Conservation (phyloP, 331 rosid species). For the Dryas integrifolia region DNA sequence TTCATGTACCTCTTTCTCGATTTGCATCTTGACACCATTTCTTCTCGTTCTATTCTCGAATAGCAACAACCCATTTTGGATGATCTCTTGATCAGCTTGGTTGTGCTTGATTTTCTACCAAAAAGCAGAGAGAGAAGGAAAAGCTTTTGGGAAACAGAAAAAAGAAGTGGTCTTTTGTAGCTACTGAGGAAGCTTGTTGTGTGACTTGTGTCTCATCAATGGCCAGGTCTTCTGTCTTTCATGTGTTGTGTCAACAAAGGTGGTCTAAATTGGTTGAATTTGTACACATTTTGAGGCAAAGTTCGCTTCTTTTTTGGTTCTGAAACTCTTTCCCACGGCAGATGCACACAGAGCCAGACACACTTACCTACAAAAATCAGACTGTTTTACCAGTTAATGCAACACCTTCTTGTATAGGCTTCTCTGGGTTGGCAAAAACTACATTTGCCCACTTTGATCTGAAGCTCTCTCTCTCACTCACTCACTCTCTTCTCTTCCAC, state of each 20-base stretch:
- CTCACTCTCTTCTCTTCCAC: neutral
- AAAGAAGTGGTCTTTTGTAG: neutral
- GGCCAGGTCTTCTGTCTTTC: slow-evolving; percentile 14
- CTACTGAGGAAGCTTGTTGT: slow-evolving; percentile 2
- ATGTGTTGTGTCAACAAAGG: slow-evolving; percentile 2
- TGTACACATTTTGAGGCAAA: slow-evolving; percentile 4
- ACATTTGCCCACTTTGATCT: slow-evolving; percentile 13
- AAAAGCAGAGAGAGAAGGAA: neutral
- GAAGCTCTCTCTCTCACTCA: neutral
- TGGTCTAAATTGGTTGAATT: neutral
- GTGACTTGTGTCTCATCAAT: slow-evolving; percentile 13
- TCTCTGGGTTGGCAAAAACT: slow-evolving; percentile 1
- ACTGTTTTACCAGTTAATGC: neutral
- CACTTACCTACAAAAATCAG: neutral
- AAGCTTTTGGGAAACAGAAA: neutral
- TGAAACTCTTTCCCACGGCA: neutral
- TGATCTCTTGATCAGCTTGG: slow-evolving; percentile 5
- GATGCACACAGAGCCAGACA: neutral
- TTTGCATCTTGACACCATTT: slow-evolving; percentile 69
- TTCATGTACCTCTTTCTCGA: slow-evolving; percentile 81
- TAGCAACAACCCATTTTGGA: slow-evolving; percentile 73
- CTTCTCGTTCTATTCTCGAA: slow-evolving; percentile 72
- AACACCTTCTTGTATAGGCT: slow-evolving; percentile 3
- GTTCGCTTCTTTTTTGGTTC: neutral
- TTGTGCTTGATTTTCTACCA: neutral